These are phyloP conservation scores for Ganoderma boninense DNA, from an alignment of 1,284 basidiomycete species.

Conservation along the genomic window DNA sequence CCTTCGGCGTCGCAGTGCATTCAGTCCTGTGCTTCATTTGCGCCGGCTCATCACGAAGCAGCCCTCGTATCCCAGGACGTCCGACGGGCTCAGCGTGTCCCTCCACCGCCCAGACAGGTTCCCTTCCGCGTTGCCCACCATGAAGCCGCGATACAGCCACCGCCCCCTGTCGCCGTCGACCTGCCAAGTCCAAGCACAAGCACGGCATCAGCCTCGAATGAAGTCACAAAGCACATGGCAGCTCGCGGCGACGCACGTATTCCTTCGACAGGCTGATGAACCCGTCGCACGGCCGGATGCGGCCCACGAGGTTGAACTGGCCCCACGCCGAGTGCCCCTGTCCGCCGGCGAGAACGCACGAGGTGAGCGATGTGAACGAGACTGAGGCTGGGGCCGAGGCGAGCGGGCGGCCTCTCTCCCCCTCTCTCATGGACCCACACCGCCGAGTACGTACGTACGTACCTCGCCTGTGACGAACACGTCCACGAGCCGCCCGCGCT, in stretches of 20 bases:
- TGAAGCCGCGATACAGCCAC: slow-evolving; percentile 81
- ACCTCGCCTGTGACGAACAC: slow-evolving; percentile 79
- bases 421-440: neutral
- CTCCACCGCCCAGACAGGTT: slow-evolving; percentile 79
- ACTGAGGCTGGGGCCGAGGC: no score
- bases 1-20: neutral
- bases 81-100: slow-evolving; percentile 68
- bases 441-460: slow-evolving; percentile 21
- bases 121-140: slow-evolving; percentile 70
- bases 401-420: neutral
- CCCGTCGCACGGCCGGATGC: slow-evolving; percentile 75
- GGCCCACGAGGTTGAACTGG: slow-evolving; percentile 74
- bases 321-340: slow-evolving; percentile 86
- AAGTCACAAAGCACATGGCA: neutral
- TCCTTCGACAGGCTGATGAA: slow-evolving; percentile 76
- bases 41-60: slow-evolving; percentile 78
- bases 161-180: slow-evolving; percentile 71
- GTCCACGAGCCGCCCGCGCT: slow-evolving; percentile 54
- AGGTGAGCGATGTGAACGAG: neutral
- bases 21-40: slow-evolving; percentile 16
- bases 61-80: slow-evolving; percentile 74
- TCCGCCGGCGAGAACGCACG: no score
- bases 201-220: neutral
- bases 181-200: slow-evolving; percentile 44
- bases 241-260: slow-evolving; percentile 66